Conservation (phyloP, 441 rosid species). For the Mallotus japonicus region DNA sequence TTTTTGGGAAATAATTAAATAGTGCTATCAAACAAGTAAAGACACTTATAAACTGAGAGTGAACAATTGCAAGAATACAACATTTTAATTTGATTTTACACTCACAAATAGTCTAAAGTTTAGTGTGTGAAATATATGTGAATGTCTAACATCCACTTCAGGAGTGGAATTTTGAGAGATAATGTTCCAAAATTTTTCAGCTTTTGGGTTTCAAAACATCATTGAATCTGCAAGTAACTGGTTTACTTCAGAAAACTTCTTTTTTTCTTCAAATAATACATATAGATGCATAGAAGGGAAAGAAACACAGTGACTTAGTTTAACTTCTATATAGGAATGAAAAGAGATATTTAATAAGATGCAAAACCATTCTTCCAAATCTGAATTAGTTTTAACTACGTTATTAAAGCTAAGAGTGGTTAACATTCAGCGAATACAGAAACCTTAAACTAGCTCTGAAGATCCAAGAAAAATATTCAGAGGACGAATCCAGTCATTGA, state of each 20-base stretch:
- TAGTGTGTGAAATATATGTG: not conserved
- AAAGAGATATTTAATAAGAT: not conserved
- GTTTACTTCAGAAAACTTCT: not conserved
- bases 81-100: not conserved
- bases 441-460: not conserved
- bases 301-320: not conserved
- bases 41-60: not conserved
- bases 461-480: not conserved
- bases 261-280: too few species aligned
- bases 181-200: not conserved
- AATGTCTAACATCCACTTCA: not conserved
- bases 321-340: not conserved
- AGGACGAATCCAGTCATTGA: not conserved
- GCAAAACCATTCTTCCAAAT: not conserved
- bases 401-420: not conserved
- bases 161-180: not conserved
- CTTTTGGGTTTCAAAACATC: not conserved
- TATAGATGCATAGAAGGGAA: not conserved
- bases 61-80: not conserved
- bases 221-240: not conserved
- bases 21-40: not conserved
- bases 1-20: slow-evolving; percentile 1
- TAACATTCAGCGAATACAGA: not conserved
- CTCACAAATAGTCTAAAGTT: not conserved
- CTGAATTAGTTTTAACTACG: not conserved